phyloP scores from a whole-genome alignment of 345 rosid genomes.

The Raphanus raphanistrum region DNA sequence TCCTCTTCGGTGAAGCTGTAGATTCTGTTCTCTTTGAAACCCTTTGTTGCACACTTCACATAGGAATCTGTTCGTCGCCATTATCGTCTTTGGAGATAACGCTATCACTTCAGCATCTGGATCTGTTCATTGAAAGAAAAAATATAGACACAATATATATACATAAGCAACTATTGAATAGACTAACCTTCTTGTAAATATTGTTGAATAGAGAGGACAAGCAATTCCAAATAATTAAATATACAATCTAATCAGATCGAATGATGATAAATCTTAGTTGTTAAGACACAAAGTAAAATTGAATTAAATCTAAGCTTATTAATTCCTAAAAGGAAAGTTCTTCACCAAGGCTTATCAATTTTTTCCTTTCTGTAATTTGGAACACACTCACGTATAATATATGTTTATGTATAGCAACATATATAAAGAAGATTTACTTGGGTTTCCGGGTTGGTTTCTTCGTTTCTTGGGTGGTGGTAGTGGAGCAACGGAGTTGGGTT shows the following conservation, averaged over 20 bases:
- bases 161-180: neutral
- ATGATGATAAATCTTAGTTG: neutral
- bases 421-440: constrained; percentile 45
- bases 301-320: neutral
- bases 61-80: constrained; percentile 78
- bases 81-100: constrained; percentile 75
- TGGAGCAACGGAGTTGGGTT: constrained; percentile 44
- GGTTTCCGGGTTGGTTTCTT: constrained; percentile 78
- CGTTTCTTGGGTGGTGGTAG: constrained; percentile 62
- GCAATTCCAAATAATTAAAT: neutral
- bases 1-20: constrained; percentile 86
- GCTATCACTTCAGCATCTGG: constrained; percentile 90
- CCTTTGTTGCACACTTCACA: constrained; percentile 91
- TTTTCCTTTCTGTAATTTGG: neutral
- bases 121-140: constrained; percentile 41
- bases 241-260: neutral
- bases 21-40: constrained; percentile 77
- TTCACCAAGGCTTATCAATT: neutral
- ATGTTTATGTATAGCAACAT: neutral
- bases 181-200: neutral
- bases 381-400: neutral
- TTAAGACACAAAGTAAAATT: neutral
- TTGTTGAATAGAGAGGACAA: neutral
- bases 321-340: neutral
- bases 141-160: neutral